A percentile compares a stretch with the other conserved stretches of the same genome.
Evolutionary conservation across 106 monocot genomes (phyloP).

Genomic region (Iris macrosiphon): DNA sequence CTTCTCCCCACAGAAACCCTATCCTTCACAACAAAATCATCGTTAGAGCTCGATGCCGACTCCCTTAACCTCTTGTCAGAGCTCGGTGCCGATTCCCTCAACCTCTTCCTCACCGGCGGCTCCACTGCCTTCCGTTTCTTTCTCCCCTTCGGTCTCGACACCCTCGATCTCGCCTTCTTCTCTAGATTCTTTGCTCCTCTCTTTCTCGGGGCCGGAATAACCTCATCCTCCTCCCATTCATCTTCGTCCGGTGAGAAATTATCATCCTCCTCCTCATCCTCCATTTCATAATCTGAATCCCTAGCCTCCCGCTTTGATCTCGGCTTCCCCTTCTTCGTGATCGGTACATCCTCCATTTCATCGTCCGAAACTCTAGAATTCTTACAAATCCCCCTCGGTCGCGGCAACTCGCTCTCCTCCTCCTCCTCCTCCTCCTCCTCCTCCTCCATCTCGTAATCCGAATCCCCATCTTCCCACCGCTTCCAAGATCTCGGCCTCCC

Average conservation of each 20-base stretch:
- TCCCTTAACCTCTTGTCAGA: slow-evolving; percentile 4
- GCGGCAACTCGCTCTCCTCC: neutral
- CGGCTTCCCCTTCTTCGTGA: neutral
- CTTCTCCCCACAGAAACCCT: slow-evolving; percentile 4
- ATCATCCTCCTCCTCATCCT: slow-evolving; percentile 45
- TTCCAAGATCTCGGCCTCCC: slow-evolving; percentile 2
- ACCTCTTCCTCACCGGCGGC: slow-evolving; percentile 14
- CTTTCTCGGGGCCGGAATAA: slow-evolving; percentile 1
- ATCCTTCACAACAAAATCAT: slow-evolving; percentile 38
- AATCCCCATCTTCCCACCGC: slow-evolving; percentile 5
- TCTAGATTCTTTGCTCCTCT: slow-evolving; percentile 2
- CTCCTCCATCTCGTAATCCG: slow-evolving; percentile 4
- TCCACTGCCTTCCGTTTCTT: slow-evolving; percentile 4
- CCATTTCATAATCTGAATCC: slow-evolving; percentile 34
- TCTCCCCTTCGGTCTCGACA: slow-evolving; percentile 9
- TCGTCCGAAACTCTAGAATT: too few relatives aligned
- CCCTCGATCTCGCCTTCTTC: slow-evolving; percentile 21
- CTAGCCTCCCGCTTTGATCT: slow-evolving; percentile 7
- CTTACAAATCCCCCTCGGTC: neutral
- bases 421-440: slow-evolving; percentile 16
- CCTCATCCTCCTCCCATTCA: slow-evolving; percentile 36
- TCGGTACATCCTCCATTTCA: neutral
- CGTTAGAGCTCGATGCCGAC: neutral
- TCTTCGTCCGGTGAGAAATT: slow-evolving; percentile 54
- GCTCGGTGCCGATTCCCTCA: neutral